Evolutionary conservation across 371 early-diverging fungal species (phyloP), one percentile per base, ranked within the genome.

Genomic region (Massospora cicadina): DNA sequence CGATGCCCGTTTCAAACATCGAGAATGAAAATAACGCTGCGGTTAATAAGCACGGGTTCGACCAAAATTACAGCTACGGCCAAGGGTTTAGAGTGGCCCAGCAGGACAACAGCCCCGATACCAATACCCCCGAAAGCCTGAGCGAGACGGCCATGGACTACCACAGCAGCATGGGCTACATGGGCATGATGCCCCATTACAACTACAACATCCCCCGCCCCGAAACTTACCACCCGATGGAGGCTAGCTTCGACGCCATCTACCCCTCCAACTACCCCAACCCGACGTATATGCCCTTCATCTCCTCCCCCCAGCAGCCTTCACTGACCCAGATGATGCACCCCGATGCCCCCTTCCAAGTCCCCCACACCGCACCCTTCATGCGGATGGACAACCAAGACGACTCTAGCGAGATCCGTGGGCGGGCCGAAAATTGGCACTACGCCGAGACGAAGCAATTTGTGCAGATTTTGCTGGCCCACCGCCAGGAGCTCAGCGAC

Each of bases 361-460:
- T 43, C 10, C 43, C 43, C 5, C 43, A 43, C 43, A 17, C 43
- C 17, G 43, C 43, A 5, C 43, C 43, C 10, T 43, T 43, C 43
- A 43, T 43, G 43, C 43, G 43, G 10, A 43, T 43, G 43, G 43
- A 43, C 43, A 10, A 5, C 43, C 43, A 43, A 43, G 43, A 43
- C 10, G 43, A 43, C 43, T 17, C 43, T 17, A 17, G 43, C 10
- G 43, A 43, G 43, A 43, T 43, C 43, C 43, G 43, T 43, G 43
- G 43, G 10, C 43, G 62, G 7, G 31, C 62, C 33, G 62, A 62
- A 27, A 62, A 62, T 23, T 62, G 62, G 62, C 31, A 30, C 25
- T 43, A 62, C 33, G 62, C 31, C 31, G 62, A 62, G 27, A 62
- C 62, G 21, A 62, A 62, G 31, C 24, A 31, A 0, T 62, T 62